These are phyloP conservation scores for Ophiostoma fasciatum DNA, from an alignment of 2,329 filamentous ascomycete species.

Conservation along the genomic window DNA sequence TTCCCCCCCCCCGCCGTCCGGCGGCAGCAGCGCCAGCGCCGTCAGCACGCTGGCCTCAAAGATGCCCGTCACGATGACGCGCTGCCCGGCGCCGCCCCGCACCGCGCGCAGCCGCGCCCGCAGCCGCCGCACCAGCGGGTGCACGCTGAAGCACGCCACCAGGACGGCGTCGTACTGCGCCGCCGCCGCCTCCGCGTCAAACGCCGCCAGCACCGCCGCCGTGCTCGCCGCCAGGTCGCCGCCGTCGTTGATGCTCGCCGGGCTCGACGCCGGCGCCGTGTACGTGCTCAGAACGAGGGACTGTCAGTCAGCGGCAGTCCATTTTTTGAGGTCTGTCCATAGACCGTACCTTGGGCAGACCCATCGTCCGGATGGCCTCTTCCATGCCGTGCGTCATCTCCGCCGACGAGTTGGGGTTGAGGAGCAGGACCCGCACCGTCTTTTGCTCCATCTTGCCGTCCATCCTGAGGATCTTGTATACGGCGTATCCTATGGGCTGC, in stretches of 20 bases:
- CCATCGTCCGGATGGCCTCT: slow-evolving; percentile 28
- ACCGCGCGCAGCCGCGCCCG: slow-evolving; percentile 16
- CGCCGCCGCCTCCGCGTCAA: slow-evolving; percentile 25
- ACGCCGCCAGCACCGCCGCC: slow-evolving; percentile 41
- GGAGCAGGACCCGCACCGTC: slow-evolving; percentile 47
- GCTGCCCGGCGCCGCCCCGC: no score
- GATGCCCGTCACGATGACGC: slow-evolving; percentile 56
- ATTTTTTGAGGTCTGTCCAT: neutral
- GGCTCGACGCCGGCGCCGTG: slow-evolving; percentile 47
- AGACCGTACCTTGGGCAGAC: slow-evolving; percentile 22
- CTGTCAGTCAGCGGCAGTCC: slow-evolving; percentile 16
- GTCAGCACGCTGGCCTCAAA: slow-evolving; percentile 69
- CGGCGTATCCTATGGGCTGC: no score
- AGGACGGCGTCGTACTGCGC: slow-evolving; percentile 57
- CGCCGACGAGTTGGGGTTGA: slow-evolving; percentile 66
- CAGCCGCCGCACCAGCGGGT: slow-evolving; percentile 56
- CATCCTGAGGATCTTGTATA: no score
- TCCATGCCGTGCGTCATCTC: slow-evolving; percentile 57
- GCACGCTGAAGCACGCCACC: slow-evolving; percentile 77
- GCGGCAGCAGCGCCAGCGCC: slow-evolving; percentile 37
- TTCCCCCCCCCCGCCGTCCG: slow-evolving; percentile 12
- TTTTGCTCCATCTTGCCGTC: no score
- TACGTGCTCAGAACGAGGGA: slow-evolving; percentile 42
- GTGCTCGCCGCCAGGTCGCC: slow-evolving; percentile 51
- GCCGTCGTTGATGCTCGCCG: slow-evolving; percentile 65